Evolutionary conservation across 73 alveolate genomes (phyloP).

Genomic region (Tetrahymena thermophila): DNA sequence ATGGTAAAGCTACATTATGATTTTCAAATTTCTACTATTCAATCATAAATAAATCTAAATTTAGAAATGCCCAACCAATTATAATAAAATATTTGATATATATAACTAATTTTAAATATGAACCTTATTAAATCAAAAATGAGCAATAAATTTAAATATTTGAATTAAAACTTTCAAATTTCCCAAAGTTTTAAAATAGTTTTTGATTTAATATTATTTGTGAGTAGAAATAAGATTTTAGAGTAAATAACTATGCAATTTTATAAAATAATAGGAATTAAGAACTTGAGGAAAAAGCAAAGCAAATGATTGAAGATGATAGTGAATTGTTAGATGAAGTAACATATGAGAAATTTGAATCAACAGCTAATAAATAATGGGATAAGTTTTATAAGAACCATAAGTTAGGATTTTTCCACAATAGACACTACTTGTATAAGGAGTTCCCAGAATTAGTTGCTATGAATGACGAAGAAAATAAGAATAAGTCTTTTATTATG

Average conservation of each 20-base stretch:
- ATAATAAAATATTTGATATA: too few relatives aligned
- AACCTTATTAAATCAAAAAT: not conserved
- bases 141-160: too few relatives aligned
- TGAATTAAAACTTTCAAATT: too few relatives aligned
- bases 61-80: too few relatives aligned
- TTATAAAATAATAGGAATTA: constrained; percentile 10
- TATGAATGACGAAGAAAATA: constrained; percentile 1
- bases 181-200: not conserved
- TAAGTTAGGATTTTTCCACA: constrained; percentile 10
- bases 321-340: not conserved
- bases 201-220: not conserved
- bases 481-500: not conserved
- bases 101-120: too few relatives aligned
- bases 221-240: not conserved
- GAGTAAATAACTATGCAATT: not conserved
- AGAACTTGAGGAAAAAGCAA: constrained; percentile 17
- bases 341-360: constrained; percentile 16
- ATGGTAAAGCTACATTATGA: not conserved
- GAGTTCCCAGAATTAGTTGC: constrained; percentile 22
- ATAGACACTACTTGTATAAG: constrained; percentile 14
- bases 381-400: constrained; percentile 32
- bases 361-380: constrained; percentile 11
- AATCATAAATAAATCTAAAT: too few relatives aligned
- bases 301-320: not conserved
- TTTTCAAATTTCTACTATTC: not conserved